Conservation (phyloP, 345 rosid genomes). For the Gossypium herbaceum region DNA sequence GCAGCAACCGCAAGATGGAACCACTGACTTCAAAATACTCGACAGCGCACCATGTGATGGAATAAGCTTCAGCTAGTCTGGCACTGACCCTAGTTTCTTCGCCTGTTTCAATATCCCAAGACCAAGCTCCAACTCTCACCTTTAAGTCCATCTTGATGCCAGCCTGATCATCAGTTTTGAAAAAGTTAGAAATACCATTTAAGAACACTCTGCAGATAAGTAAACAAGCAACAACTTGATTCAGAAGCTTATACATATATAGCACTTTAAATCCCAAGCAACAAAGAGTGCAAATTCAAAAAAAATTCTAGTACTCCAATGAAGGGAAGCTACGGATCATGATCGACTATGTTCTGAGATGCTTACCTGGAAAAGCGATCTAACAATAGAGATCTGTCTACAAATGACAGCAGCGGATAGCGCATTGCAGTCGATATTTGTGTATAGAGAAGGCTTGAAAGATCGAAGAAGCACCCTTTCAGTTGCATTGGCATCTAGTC, state of each 20-base stretch:
- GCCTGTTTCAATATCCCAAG: slow-evolving; percentile 57
- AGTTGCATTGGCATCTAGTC: slow-evolving; percentile 40
- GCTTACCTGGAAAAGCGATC: slow-evolving; percentile 43
- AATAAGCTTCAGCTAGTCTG: slow-evolving; percentile 54
- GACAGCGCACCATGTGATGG: slow-evolving; percentile 55
- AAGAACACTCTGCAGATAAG: neutral
- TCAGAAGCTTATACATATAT: neutral
- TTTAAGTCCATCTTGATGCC: slow-evolving; percentile 38
- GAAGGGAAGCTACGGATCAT: neutral
- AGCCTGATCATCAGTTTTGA: slow-evolving; percentile 29
- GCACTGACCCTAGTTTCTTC: slow-evolving; percentile 69
- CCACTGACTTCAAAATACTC: slow-evolving; percentile 64
- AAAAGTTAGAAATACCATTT: neutral
- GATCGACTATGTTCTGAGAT: neutral
- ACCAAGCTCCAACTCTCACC: slow-evolving; percentile 65
- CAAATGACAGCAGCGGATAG: slow-evolving; percentile 54
- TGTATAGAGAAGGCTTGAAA: slow-evolving; percentile 52
- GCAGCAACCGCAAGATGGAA: slow-evolving; percentile 45
- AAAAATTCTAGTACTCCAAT: neutral
- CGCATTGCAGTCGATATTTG: slow-evolving; percentile 53
- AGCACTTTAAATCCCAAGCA: neutral
- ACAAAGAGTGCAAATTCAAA: neutral
- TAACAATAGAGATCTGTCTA: slow-evolving; percentile 49
- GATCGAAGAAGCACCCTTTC: slow-evolving; percentile 48
- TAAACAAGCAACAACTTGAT: neutral